A percentile compares a stretch with the other conserved stretches of the same genome.
These are phyloP conservation scores for Epichloe hybrida DNA, from an alignment of 2,329 filamentous ascomycete genomes.

Conservation along the genomic window DNA sequence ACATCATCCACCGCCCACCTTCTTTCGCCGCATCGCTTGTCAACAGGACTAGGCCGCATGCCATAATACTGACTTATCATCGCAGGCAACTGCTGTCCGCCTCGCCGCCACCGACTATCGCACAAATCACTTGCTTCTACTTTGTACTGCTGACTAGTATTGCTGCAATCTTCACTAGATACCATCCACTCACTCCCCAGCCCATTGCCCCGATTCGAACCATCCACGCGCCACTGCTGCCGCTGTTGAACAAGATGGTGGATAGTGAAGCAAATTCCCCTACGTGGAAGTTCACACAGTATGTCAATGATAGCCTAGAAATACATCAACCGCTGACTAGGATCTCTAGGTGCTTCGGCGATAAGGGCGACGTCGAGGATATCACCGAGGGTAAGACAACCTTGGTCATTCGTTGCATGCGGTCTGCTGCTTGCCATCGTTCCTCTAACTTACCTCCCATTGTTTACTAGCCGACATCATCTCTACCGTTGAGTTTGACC, in stretches of 20 bases:
- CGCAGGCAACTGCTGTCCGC: constrained; percentile 2
- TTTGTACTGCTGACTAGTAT: neutral
- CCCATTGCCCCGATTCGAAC: constrained; percentile 6
- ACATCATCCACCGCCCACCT: constrained; percentile 14
- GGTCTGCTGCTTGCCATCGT: constrained; percentile 6
- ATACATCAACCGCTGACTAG: constrained; percentile 12
- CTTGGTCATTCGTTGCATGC: neutral
- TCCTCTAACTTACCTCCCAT: constrained; percentile 10
- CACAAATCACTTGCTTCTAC: neutral
- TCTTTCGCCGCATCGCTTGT: constrained; percentile 10
- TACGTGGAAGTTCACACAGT: constrained; percentile 99
- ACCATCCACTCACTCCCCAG: neutral
- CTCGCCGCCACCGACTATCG: constrained; percentile 2
- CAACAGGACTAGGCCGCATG: constrained; percentile 7
- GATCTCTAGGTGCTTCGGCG: constrained; percentile 76
- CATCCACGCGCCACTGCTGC: constrained; percentile 16
- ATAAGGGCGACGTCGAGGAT: constrained; percentile 98
- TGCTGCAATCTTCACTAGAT: neutral
- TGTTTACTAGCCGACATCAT: constrained; percentile 63
- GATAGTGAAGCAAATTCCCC: constrained; percentile 88
- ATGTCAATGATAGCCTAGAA: constrained; percentile 29
- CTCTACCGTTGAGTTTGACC: constrained; percentile 81
- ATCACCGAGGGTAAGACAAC: constrained; percentile 73
- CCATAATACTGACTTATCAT: constrained; percentile 5
- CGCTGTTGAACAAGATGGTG: constrained; percentile 59